Conservation (phyloP, 129 eudicot species). For the Pittosporum tobira region DNA sequence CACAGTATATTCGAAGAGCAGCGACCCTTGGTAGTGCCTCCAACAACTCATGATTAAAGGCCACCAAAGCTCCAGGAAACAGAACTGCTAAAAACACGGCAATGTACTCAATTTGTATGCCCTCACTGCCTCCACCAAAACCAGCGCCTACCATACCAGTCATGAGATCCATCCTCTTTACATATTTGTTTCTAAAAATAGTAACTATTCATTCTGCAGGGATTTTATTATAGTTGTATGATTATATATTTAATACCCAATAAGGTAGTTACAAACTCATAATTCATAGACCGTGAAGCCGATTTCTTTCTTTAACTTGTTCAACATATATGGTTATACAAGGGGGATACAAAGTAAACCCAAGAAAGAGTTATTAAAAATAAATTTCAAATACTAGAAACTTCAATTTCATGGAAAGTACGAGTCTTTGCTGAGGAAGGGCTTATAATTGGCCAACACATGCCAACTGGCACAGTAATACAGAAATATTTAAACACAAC, state of each 20-base stretch:
- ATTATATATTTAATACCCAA: not conserved
- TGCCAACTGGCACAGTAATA: too few relatives aligned
- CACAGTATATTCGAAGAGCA: slow-evolving; percentile 86
- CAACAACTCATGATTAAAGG: slow-evolving; percentile 59
- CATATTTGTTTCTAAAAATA: slow-evolving; percentile 8
- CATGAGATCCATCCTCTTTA: slow-evolving; percentile 31
- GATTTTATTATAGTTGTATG: not conserved
- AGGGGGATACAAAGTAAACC: not conserved
- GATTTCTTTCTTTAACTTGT: not conserved
- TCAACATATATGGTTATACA: not conserved
- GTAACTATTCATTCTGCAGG: not conserved
- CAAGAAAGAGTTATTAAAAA: not conserved
- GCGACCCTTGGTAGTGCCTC: slow-evolving; percentile 47
- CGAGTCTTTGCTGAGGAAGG: not conserved
- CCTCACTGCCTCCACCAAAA: slow-evolving; percentile 81
- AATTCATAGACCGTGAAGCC: not conserved
- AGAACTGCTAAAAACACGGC: slow-evolving; percentile 77
- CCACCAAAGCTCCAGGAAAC: slow-evolving; percentile 92
- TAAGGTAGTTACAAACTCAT: not conserved
- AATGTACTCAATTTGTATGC: slow-evolving; percentile 82
- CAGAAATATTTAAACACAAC: too few relatives aligned
- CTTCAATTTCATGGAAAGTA: not conserved
- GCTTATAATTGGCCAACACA: too few relatives aligned
- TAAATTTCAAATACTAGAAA: not conserved
- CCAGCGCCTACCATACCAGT: slow-evolving; percentile 30